These are phyloP conservation scores for Comarum palustre DNA, from an alignment of 306 rosid species.

Conservation along the genomic window DNA sequence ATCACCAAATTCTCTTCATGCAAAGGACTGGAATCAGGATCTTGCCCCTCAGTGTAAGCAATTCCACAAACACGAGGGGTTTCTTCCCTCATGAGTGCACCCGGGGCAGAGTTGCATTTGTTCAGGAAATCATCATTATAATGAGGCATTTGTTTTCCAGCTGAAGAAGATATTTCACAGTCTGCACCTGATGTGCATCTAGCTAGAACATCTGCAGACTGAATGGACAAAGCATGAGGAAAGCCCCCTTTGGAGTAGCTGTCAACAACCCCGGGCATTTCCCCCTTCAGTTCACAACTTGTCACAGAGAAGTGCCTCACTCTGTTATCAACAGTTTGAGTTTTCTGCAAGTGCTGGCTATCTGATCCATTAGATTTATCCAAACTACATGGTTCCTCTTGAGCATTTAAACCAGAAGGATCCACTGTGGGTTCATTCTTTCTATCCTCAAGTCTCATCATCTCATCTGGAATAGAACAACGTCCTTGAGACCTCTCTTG, in stretches of 20 bases:
- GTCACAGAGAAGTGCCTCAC: conserved; percentile 40
- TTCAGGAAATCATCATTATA: conserved; percentile 35
- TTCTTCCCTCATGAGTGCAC: conserved; percentile 14
- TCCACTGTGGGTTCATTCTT: conserved; percentile 29
- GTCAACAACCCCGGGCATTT: conserved; percentile 27
- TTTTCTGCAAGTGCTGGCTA: conserved; percentile 27
- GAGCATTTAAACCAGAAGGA: conserved; percentile 31
- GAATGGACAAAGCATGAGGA: conserved; percentile 27
- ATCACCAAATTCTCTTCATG: conserved; percentile 25
- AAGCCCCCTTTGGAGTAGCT: conserved; percentile 27
- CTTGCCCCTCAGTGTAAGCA: conserved; percentile 30
- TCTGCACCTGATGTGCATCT: conserved; percentile 26
- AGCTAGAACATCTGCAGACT: conserved; percentile 21
- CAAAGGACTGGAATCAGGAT: conserved; percentile 21
- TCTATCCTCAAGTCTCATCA: conserved; percentile 8
- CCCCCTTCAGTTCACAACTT: conserved; percentile 31
- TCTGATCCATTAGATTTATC: conserved; percentile 37
- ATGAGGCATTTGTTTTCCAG: conserved; percentile 33
- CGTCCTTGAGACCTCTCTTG: conserved; percentile 21
- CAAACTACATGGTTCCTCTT: conserved; percentile 35
- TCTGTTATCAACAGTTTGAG: conserved; percentile 28
- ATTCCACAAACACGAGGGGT: conserved; percentile 25
- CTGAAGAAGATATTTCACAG: conserved; percentile 30
- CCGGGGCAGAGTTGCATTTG: conserved; percentile 12
- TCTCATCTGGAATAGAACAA: conserved; percentile 15